A percentile compares a stretch with the other conserved stretches of the same genome.
phyloP scores from a whole-genome alignment of 1,284 basidiomycete genomes.

The Cutaneotrichosporon sp. region DNA sequence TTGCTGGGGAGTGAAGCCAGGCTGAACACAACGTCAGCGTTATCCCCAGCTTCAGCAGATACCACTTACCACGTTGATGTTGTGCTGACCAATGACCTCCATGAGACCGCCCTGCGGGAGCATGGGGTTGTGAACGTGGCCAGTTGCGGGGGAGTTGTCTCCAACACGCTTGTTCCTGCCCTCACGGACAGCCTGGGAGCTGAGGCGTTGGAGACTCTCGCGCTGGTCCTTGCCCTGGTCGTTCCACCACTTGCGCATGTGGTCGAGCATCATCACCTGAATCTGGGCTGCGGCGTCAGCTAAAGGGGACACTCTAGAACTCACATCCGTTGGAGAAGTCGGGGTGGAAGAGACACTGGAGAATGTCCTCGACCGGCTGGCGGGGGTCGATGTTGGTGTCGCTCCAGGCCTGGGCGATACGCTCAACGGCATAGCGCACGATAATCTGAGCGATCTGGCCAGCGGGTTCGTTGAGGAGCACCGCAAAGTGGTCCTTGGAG shows the following conservation, averaged over 20 bases:
- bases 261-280: slow-evolving; percentile 67
- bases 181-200: slow-evolving; percentile 62
- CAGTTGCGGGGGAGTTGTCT: slow-evolving; percentile 32
- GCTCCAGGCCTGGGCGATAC: slow-evolving; percentile 78
- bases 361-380: slow-evolving; percentile 61
- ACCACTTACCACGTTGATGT: slow-evolving; percentile 44
- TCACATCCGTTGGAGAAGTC: slow-evolving; percentile 62
- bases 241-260: slow-evolving; percentile 54
- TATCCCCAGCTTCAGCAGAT: no score
- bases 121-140: slow-evolving; percentile 43
- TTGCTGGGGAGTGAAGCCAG: neutral
- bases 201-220: slow-evolving; percentile 59
- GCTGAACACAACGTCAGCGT: slow-evolving; percentile 8
- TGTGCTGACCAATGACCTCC: slow-evolving; percentile 43
- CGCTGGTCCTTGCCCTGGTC: slow-evolving; percentile 55
- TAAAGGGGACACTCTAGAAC: slow-evolving; percentile 24
- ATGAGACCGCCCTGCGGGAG: slow-evolving; percentile 46
- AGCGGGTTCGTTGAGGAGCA: slow-evolving; percentile 58
- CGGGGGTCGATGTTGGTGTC: slow-evolving; percentile 60
- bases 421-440: slow-evolving; percentile 52
- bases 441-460: slow-evolving; percentile 67
- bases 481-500: slow-evolving; percentile 45
- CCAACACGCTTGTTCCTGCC: slow-evolving; percentile 65
- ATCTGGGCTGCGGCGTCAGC: slow-evolving; percentile 71
- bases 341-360: slow-evolving; percentile 80